These are phyloP conservation scores for Anthoceros angustus DNA, from an alignment of 225 moss, liverwort and hornwort species.

Conservation along the genomic window DNA sequence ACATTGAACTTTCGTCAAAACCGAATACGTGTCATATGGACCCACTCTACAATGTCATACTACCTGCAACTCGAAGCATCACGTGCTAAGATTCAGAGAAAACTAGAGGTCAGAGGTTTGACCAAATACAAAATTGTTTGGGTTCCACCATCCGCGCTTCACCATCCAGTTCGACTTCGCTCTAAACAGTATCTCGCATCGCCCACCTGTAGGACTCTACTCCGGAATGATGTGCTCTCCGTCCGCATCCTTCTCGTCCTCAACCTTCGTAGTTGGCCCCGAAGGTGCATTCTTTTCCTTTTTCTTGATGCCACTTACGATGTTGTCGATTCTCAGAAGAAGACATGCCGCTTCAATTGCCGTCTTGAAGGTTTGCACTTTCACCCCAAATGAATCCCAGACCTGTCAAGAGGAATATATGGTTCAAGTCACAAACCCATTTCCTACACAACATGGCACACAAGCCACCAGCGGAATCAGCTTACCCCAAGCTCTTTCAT, in stretches of 20 bases:
- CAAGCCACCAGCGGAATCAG: not conserved
- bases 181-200: too few relatives aligned
- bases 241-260: constrained; percentile 73
- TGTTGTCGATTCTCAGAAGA: constrained; percentile 87
- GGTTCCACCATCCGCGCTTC: too few relatives aligned
- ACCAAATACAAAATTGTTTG: too few relatives aligned
- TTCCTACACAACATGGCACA: not conserved
- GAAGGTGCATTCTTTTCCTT: constrained; percentile 50
- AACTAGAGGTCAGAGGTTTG: too few relatives aligned
- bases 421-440: not conserved
- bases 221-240: constrained; percentile 90
- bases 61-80: too few relatives aligned
- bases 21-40: too few relatives aligned
- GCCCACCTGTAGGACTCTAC: constrained; percentile 11
- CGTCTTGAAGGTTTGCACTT: constrained; percentile 81
- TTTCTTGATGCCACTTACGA: constrained; percentile 88
- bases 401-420: constrained; percentile 17
- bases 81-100: too few relatives aligned
- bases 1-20: too few relatives aligned
- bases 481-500: constrained; percentile 70
- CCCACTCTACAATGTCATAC: too few relatives aligned
- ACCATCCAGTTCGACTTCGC: too few relatives aligned
- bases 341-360: constrained; percentile 87
- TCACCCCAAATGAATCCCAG: constrained; percentile 85
- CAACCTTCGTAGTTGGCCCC: constrained; percentile 38